Conservation (phyloP, 495 filamentous ascomycete species). For the Acidiella bohemica region DNA sequence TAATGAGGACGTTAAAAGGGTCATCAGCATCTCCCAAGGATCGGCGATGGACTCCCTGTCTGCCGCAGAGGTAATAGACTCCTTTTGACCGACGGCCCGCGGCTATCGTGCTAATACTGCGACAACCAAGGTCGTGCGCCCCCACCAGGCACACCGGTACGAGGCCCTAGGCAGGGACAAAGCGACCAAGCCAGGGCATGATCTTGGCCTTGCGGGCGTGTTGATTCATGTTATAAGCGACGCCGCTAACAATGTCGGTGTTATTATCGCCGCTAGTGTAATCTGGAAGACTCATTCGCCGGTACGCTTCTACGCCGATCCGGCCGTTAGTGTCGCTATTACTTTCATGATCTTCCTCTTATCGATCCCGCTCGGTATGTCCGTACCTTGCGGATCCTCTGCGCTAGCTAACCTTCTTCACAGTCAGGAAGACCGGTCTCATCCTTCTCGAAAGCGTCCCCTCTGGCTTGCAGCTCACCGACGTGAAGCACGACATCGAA, state of each 20-base stretch:
- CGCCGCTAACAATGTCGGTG: constrained; percentile 38
- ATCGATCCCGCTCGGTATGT: constrained; percentile 29
- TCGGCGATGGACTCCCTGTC: no score
- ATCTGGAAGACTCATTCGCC: constrained; percentile 34
- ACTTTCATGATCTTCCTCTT: constrained; percentile 33
- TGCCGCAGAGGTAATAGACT: no score
- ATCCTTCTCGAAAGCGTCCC: constrained; percentile 23
- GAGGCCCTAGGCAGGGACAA: not conserved
- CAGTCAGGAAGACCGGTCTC: constrained; percentile 29
- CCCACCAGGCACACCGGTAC: not conserved
- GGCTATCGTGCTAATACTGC: no score
- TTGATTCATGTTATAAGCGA: constrained; percentile 38
- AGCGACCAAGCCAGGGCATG: constrained; percentile 19
- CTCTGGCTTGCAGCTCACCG: constrained; percentile 14
- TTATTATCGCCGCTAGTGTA: constrained; percentile 34
- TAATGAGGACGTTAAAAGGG: no score
- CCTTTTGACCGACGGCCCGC: no score
- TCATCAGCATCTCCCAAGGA: no score
- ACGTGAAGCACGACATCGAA: constrained; percentile 29
- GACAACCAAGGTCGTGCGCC: not conserved
- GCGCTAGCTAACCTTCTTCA: no score
- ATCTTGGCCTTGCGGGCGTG: constrained; percentile 37
- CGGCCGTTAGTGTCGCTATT: constrained; percentile 35
- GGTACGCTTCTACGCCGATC: constrained; percentile 37
- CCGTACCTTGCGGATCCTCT: no score